Conservation (phyloP, 2,329 filamentous ascomycete genomes). For the Conoideocrella luteorostrata region DNA sequence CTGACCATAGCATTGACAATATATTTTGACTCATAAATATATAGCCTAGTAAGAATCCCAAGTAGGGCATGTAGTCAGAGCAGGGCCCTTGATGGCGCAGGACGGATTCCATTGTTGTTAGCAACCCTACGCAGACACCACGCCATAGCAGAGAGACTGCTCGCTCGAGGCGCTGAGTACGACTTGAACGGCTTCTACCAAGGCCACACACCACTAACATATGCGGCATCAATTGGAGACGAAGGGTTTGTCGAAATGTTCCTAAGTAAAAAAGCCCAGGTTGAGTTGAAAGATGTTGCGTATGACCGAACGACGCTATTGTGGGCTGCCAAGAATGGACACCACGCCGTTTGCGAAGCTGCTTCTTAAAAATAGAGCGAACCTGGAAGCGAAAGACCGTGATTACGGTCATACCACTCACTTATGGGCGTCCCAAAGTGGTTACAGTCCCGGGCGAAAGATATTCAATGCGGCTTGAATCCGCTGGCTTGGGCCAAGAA, state of each 20-base stretch:
- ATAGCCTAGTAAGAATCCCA: no score
- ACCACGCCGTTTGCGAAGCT: conserved; percentile 5
- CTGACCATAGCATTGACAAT: no score
- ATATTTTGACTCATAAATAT: no score
- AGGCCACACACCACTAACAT: background rate
- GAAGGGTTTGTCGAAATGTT: background rate
- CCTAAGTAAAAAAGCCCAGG: background rate
- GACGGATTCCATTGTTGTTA: background rate
- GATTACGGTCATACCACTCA: background rate
- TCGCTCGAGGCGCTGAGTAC: background rate
- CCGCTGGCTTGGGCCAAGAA: no score
- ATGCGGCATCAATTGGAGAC: conserved; percentile 8
- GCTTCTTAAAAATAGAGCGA: conserved; percentile 1
- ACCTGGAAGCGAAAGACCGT: background rate
- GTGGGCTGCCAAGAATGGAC: background rate
- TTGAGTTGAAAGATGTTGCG: background rate
- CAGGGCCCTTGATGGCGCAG: background rate
- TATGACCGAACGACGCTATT: background rate
- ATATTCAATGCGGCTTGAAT: no score
- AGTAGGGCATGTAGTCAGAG: no score
- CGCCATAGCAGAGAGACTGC: background rate
- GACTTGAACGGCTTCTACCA: background rate
- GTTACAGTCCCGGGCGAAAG: background rate
- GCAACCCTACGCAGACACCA: background rate
- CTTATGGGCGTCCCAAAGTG: background rate